Base-by-base conservation (phyloP, 345 rosid genomes). In the Conringia planisiliqua region DNA sequence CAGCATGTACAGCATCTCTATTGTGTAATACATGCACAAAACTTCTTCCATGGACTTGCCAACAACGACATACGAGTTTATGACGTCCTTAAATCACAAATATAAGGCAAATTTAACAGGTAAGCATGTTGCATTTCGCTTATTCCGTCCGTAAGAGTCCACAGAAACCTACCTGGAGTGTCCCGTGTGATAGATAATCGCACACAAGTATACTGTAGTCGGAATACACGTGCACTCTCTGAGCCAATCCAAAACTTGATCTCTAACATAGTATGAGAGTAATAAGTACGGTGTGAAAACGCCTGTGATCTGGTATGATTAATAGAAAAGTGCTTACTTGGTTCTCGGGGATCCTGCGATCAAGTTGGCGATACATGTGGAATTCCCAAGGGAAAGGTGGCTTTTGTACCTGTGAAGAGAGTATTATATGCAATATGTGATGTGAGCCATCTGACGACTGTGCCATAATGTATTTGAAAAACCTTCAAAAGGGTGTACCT, bases 381-480 rank as follows among this genome's bases (percentile, higher is more conserved):
- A 95, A 95, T 56, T 95, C 99, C 97, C 97, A 95, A 56, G 96
- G 96, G 71, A 92, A 90, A 66, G 97, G 83, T 64, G 97, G 99
- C 79, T 78, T 86, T 85, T 95, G 99, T 78, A 95, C 84, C 99
- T 92, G 89, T 63, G 66, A 84, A 58, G 70, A 44, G 62, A 36
- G 32, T 36, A 57, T 47, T 36, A 46, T 42, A 68, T 40, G 61
- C 50, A 27, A 20, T 65, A 18, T 48, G 59, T 13, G 36, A 33
- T 39, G 64, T 47, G 69, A 66, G 57, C 29, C 66, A 64, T 27
- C 66, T 70, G 43, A 47, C 5, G 42, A 51, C 12, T 40, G 69
- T 42, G 36, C 18, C 69, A 40, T 22, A 71, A 56, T 48, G 52
- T 12, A 57, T 35, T 22, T 10, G 54, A 9, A 30, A 27, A 54